These are phyloP conservation scores for Nemania bipapillata DNA, from an alignment of 2,329 filamentous ascomycete genomes.

Conservation along the genomic window DNA sequence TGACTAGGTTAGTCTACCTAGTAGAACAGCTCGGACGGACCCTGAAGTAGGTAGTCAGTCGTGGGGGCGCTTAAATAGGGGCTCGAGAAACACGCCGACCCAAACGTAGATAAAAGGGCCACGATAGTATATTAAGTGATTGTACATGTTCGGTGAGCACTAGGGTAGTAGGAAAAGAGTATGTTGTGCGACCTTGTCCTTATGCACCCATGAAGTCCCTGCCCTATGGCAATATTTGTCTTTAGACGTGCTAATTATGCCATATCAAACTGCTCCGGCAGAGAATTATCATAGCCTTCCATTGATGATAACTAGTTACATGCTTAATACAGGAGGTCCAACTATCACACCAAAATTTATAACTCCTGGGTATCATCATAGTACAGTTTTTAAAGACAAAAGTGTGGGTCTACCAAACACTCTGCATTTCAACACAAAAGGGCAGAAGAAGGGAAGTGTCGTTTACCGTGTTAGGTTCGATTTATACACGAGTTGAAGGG, in stretches of 20 bases:
- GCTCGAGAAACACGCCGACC: neutral
- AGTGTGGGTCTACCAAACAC: neutral
- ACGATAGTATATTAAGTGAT: neutral
- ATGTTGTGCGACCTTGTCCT: neutral
- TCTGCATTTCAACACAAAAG: slow-evolving; percentile 1
- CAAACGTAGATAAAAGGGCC: neutral
- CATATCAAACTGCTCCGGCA: neutral
- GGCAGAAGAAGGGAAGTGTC: neutral
- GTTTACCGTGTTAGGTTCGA: neutral
- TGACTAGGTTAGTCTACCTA: neutral
- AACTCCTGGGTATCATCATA: slow-evolving; percentile 23
- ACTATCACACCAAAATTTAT: slow-evolving; percentile 1
- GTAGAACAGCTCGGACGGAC: neutral
- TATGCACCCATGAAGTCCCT: neutral
- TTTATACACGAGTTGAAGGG: neutral
- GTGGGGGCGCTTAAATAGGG: slow-evolving; percentile 4
- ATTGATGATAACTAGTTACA: slow-evolving; percentile 1
- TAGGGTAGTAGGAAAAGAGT: neutral
- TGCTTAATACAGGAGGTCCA: neutral
- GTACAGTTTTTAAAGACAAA: neutral
- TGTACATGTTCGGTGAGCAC: slow-evolving; percentile 3
- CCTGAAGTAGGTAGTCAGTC: neutral
- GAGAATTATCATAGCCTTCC: neutral
- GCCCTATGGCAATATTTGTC: neutral
- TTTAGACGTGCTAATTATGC: neutral